A percentile compares a stretch with the other conserved stretches of the same genome.
These are phyloP conservation scores for Neurospora sp. DNA, from an alignment of 495 filamentous ascomycete genomes.

Conservation along the genomic window DNA sequence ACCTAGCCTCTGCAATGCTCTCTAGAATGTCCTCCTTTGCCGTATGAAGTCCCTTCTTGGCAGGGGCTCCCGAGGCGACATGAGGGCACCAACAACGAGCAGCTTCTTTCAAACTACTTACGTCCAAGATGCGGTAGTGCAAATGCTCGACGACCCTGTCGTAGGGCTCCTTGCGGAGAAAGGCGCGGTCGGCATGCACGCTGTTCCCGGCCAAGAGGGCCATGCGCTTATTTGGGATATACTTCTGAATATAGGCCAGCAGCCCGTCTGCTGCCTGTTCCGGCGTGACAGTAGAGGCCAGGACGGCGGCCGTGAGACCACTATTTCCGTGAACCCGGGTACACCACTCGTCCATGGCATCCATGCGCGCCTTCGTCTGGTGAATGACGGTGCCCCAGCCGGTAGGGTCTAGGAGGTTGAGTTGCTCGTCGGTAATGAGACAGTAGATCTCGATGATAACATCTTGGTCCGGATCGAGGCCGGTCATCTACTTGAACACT, in stretches of 20 bases:
- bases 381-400: conserved; percentile 79
- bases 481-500: conserved; percentile 66
- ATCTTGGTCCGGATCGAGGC: conserved; percentile 67
- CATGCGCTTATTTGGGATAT: conserved; percentile 50
- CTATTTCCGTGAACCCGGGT: conserved; percentile 49
- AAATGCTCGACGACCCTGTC: conserved; percentile 60
- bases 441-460: conserved; percentile 89
- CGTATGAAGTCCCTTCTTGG: conserved; percentile 68
- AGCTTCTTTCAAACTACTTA: conserved; percentile 84
- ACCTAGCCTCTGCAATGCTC: conserved; percentile 83
- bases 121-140: conserved; percentile 85
- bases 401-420: conserved; percentile 62
- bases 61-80: conserved; percentile 37
- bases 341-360: conserved; percentile 63
- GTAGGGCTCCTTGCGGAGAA: conserved; percentile 67
- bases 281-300: conserved; percentile 61
- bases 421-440: conserved; percentile 72
- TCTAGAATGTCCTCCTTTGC: conserved; percentile 86
- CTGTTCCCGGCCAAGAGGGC: conserved; percentile 84
- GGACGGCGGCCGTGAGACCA: conserved; percentile 69
- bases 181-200: conserved; percentile 81
- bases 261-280: conserved; percentile 62
- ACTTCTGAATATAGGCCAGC: conserved; percentile 63
- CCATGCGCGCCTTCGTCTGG: conserved; percentile 58
- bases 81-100: conserved; percentile 63